Evolutionary conservation across 2,329 filamentous ascomycete genomes (phyloP), one percentile per base, ranked within the genome.

Genomic region (Claviceps sp.): DNA sequence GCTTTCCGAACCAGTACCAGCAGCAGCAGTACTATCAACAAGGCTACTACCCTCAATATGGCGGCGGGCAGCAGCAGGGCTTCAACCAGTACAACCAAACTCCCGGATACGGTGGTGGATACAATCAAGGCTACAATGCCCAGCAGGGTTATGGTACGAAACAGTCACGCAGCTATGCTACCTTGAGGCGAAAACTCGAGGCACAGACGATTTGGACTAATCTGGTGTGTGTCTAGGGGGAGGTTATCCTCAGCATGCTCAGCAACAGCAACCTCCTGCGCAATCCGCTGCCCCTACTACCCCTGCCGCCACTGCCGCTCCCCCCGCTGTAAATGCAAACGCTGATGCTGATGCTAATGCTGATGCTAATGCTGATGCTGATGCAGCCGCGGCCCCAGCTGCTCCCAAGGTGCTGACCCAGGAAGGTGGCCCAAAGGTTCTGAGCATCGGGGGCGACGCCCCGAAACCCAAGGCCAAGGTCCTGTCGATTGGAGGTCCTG

Each of bases 371-470:
- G 29, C 4, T 11, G 29, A 11, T 34, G 29, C 29, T 34, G 29
- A 34, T 40, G 68, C 71, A 17, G 65, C 73, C 38, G 60, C 76
- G 13, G 60, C 75, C 34, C 59, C 67, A 60, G 55, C 71, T 54
- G 51, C 45, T 8, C 51, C 53, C 26, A 55, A 53, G 50, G 64
- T 76, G 59, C 66, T 68, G 53, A 72, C 68, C 60, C 80, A 76
- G 65, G 74, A 76, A 54, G 76, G 75, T 36, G 76, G 76, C 43
- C 67, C 79, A 47, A 86, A 85, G 66, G 82, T 85, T 17, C 67
- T 84, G 57, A 83, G 85, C 45, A 83, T 95, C 52, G 85, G 86
- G 45, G 76, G 71, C 17, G 68, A 71, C 50, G 69, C 76, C n/a
- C 71, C 77, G 39, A 78, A 81, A 64, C 68, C 72, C 54, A 74